Evolutionary conservation across 2,329 filamentous ascomycete genomes (phyloP).

Genomic region (Penicillium sp.): DNA sequence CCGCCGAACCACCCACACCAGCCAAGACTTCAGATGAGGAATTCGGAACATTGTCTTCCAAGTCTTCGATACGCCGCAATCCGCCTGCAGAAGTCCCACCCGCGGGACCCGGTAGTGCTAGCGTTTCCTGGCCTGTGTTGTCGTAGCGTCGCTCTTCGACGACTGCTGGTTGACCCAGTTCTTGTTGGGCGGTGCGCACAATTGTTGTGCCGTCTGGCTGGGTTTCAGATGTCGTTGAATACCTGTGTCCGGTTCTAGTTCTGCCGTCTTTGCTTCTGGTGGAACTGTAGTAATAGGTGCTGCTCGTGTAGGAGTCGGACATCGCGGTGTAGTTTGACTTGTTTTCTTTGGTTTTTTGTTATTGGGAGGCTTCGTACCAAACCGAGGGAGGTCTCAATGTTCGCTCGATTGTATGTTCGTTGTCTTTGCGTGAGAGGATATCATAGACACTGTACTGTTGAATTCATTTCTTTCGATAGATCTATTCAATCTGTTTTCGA

Average conservation of each 20-base stretch:
- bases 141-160: constrained; percentile 37
- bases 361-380: neutral
- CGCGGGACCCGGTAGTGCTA: constrained; percentile 11
- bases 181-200: constrained; percentile 35
- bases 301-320: constrained; percentile 31
- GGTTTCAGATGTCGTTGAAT: constrained; percentile 32
- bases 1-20: constrained; percentile 7
- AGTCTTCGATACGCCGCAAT: constrained; percentile 28
- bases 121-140: constrained; percentile 30
- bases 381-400: neutral
- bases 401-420: neutral
- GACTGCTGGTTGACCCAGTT: constrained; percentile 33
- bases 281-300: constrained; percentile 35
- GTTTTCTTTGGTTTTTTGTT: neutral
- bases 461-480: neutral
- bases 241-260: constrained; percentile 33
- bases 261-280: constrained; percentile 27
- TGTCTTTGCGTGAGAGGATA: neutral
- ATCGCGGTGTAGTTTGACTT: constrained; percentile 14
- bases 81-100: constrained; percentile 22
- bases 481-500: neutral
- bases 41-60: constrained; percentile 23
- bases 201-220: constrained; percentile 32
- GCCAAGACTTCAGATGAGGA: neutral
- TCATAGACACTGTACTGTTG: neutral